Percentiles rank a stretch among this genome's conserved stretches.
phyloP scores from a whole-genome alignment of 495 filamentous ascomycete species.

The Trichoderma gamsii region DNA sequence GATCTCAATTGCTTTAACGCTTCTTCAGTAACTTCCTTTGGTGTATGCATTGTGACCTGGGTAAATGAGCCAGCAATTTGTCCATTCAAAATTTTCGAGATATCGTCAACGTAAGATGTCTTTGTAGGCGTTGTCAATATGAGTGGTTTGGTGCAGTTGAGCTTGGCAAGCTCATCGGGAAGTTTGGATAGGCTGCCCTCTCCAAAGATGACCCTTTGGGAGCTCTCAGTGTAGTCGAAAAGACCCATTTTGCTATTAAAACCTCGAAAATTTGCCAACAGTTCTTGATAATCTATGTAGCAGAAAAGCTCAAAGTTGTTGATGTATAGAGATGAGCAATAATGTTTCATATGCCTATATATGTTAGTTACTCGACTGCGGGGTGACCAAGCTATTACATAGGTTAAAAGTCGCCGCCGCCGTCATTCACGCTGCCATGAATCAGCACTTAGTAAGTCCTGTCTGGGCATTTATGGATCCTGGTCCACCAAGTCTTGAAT shows the following conservation, averaged over 20 bases:
- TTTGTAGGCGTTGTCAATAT: constrained; percentile 7
- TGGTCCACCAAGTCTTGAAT: background rate
- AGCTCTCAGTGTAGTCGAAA: background rate
- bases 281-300: too few species aligned
- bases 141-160: background rate
- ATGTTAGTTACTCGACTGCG: background rate
- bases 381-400: background rate
- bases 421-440: background rate
- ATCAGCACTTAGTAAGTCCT: constrained; percentile 6
- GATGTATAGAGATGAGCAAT: background rate
- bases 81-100: background rate
- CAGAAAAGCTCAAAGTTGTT: too few species aligned
- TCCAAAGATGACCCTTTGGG: constrained; percentile 9
- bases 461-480: background rate
- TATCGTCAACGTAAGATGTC: background rate
- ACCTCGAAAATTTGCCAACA: too few species aligned
- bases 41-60: background rate
- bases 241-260: background rate
- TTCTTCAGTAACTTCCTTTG: background rate
- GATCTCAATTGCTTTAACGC: background rate
- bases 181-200: constrained; percentile 8
- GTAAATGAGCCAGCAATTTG: background rate
- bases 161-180: constrained; percentile 10
- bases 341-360: background rate
- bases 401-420: background rate